Evolutionary conservation across 306 rosid genomes (phyloP).

Genomic region (Dryas octopetala): DNA sequence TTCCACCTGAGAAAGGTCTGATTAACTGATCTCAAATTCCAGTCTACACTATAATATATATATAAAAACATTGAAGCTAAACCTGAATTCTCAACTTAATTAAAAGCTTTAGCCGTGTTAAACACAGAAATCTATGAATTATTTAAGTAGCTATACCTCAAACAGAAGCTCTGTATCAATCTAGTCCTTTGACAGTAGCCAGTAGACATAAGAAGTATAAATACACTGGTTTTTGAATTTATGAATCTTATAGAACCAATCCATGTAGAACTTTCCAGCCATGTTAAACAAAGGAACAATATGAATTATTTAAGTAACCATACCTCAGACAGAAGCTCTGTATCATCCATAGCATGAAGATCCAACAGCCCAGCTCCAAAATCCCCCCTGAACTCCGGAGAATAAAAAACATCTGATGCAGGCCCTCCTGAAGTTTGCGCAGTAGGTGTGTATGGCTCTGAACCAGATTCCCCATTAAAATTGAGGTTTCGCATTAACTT

Average conservation of each 20-base stretch:
- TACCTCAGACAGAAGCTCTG: conserved; percentile 94
- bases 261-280: background rate
- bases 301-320: conserved; percentile 1
- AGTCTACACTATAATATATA: background rate
- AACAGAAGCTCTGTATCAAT: background rate
- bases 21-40: background rate
- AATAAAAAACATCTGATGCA: conserved; percentile 61
- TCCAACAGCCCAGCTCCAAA: conserved; percentile 97
- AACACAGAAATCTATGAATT: background rate
- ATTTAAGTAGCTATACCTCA: background rate
- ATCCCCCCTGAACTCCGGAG: conserved; percentile 93
- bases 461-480: conserved; percentile 88
- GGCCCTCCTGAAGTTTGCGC: conserved; percentile 63
- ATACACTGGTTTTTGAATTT: background rate
- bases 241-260: background rate
- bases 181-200: background rate
- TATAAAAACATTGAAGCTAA: background rate
- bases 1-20: background rate
- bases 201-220: background rate
- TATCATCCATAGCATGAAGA: conserved; percentile 98
- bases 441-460: conserved; percentile 70
- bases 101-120: background rate
- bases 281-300: conserved; percentile 8
- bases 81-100: background rate
- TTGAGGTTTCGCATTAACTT: conserved; percentile 93